Evolutionary conservation across 108 stramenopile species (phyloP), one percentile per base, ranked within the genome.

Genomic region (Skeletonema menzelii): DNA sequence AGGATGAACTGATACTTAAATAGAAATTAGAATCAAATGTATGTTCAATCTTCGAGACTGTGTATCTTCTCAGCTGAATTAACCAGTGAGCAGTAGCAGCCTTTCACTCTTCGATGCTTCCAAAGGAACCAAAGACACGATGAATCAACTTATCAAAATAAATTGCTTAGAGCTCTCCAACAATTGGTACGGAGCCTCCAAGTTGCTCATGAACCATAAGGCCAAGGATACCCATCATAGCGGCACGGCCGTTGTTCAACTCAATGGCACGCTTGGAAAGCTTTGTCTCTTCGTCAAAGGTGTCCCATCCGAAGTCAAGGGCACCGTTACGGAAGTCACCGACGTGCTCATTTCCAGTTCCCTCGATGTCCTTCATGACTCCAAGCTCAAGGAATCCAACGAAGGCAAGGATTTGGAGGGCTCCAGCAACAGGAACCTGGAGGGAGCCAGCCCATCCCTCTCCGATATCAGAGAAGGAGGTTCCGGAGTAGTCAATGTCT

Each of bases 201-300:
- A 82, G 73, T 66, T 86, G 77, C 82, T 85, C 86, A 80, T 84
- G 83, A 38, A 86, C 81, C 86, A 86, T 84, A 66, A 82, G 77
- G 66, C 83, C 85, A 27, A 86, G 79, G 42, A 86, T 83, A 40
- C 85, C 85, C 79, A 86, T 80, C 65, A 84, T 82, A 59, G 94
- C 94, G 53, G 92, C 91, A 75, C 93, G 89, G 28, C 93, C 93
- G 71, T 94, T 86, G 91, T 94, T 94, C 57, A 94, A 68, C 72
- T 95, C 94, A 59, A 95, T 91, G 66, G 90, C 91, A 74, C 91
- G 91, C 89, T 95, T 95, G 37, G 63, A 47, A 31, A 86, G 77
- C 84, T 91, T 87, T 71, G 75, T 79, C 79, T 88, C 87, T 57
- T 87, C 90, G 65, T 79, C 82, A 71, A 87, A 89, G 64, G 65